Conservation (phyloP, 345 rosid species). For the Isatis tinctoria region DNA sequence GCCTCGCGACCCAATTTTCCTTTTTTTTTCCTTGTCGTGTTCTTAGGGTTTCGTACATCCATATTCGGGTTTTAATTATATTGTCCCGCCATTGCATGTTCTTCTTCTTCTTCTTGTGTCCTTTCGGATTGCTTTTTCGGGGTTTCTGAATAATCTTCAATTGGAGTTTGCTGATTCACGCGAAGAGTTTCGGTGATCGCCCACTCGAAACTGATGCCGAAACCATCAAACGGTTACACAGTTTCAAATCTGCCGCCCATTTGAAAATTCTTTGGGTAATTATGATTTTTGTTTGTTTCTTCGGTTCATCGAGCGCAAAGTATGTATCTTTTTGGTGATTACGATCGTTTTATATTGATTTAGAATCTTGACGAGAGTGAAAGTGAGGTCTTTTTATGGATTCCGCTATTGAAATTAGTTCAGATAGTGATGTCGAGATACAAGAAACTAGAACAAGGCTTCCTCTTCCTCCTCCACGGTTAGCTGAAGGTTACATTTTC, state of each 20-base stretch:
- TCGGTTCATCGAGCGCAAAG: neutral
- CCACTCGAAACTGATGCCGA: neutral
- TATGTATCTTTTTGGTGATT: neutral
- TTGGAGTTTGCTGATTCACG: neutral
- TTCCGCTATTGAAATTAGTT: slow-evolving; percentile 69
- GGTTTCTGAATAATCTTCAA: neutral
- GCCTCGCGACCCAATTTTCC: neutral
- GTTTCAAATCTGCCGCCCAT: neutral
- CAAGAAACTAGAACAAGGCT: slow-evolving; percentile 36
- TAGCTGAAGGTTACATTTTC: slow-evolving; percentile 18
- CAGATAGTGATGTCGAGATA: slow-evolving; percentile 66
- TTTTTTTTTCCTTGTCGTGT: neutral
- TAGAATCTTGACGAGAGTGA: slow-evolving; percentile 5
- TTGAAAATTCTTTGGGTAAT: neutral
- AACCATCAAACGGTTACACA: neutral
- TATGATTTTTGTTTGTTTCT: neutral
- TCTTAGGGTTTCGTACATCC: neutral
- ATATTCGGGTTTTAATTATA: neutral
- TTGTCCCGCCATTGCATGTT: slow-evolving; percentile 25
- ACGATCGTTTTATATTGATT: neutral
- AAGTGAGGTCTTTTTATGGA: slow-evolving; percentile 25
- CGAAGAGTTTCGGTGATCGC: neutral
- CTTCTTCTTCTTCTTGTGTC: neutral
- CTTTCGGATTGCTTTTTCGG: neutral
- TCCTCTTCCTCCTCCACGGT: slow-evolving; percentile 43